Evolutionary conservation across 352 stramenopile genomes (phyloP).

Genomic region (Globisporangium iwayamae): DNA sequence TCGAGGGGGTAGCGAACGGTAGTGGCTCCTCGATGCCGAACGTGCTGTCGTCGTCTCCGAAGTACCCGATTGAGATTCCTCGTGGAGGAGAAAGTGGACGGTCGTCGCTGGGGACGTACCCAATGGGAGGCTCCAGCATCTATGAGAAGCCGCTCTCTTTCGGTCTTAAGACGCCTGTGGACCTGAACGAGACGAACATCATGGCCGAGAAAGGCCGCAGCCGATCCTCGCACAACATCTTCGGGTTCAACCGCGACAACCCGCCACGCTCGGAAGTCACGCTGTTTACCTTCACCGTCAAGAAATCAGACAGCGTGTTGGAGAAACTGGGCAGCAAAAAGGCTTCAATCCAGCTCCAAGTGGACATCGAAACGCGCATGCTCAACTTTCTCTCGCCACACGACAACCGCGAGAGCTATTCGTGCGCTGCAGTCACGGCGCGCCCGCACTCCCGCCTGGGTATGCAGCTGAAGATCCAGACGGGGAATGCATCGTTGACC

Average conservation of each 20-base stretch:
- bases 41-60: constrained; percentile 30
- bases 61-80: constrained; percentile 63
- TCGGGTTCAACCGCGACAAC: constrained; percentile 57
- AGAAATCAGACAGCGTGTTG: constrained; percentile 81
- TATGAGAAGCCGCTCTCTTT: constrained; percentile 35
- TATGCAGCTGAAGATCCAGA: constrained; percentile 5
- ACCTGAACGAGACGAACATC: constrained; percentile 37
- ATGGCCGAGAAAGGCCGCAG: constrained; percentile 68
- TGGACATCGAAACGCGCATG: constrained; percentile 81
- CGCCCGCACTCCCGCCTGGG: neutral
- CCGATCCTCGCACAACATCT: constrained; percentile 71
- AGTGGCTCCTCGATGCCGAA: constrained; percentile 17
- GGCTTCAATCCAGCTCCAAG: constrained; percentile 76
- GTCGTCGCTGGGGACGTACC: constrained; percentile 42
- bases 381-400: constrained; percentile 64
- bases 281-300: constrained; percentile 84
- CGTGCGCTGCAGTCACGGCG: neutral
- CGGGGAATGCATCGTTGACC: constrained; percentile 28
- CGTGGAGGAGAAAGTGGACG: constrained; percentile 31
- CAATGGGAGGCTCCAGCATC: constrained; percentile 19
- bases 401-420: neutral
- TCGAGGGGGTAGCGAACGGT: constrained; percentile 7
- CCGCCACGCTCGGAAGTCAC: constrained; percentile 61
- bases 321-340: constrained; percentile 82
- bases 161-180: constrained; percentile 24